Evolutionary conservation across 2,329 filamentous ascomycete species (phyloP).

Genomic region (Ophiocordyceps camponoti-floridani): DNA sequence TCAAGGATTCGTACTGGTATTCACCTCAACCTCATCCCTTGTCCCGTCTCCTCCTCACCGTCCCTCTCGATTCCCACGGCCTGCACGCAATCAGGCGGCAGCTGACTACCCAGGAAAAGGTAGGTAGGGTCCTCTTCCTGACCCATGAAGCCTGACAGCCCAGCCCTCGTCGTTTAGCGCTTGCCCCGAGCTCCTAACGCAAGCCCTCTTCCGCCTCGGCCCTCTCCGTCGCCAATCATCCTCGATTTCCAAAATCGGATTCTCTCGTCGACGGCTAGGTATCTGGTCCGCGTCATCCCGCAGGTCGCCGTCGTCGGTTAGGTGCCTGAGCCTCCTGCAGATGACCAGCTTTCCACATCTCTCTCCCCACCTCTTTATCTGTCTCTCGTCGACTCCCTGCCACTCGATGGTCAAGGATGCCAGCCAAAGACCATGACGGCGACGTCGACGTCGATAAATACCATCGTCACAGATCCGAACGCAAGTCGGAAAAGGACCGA

Average conservation of each 20-base stretch:
- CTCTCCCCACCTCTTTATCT: background rate
- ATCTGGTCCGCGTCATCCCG: no score
- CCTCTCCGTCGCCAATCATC: background rate
- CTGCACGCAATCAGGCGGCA: background rate
- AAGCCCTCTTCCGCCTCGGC: background rate
- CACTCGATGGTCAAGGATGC: slow-evolving; percentile 17
- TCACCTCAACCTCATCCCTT: background rate
- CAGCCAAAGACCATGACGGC: slow-evolving; percentile 17
- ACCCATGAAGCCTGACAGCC: background rate
- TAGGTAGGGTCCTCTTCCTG: background rate
- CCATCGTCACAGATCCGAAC: slow-evolving; percentile 20
- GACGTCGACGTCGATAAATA: slow-evolving; percentile 21
- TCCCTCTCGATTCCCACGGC: background rate
- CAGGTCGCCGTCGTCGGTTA: no score
- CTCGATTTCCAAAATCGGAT: background rate
- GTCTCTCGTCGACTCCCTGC: background rate
- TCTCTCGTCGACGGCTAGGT: background rate
- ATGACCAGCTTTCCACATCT: background rate
- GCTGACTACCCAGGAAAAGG: no score
- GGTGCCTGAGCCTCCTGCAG: no score
- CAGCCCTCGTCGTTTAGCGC: background rate
- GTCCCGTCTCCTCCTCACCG: background rate
- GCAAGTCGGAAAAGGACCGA: slow-evolving; percentile 15
- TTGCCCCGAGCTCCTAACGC: background rate
- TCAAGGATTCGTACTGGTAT: no score